A percentile compares a stretch with the other conserved stretches of the same genome.
Conservation (phyloP, 1,284 basidiomycete genomes). For the Sphaerobolus stellatus region DNA sequence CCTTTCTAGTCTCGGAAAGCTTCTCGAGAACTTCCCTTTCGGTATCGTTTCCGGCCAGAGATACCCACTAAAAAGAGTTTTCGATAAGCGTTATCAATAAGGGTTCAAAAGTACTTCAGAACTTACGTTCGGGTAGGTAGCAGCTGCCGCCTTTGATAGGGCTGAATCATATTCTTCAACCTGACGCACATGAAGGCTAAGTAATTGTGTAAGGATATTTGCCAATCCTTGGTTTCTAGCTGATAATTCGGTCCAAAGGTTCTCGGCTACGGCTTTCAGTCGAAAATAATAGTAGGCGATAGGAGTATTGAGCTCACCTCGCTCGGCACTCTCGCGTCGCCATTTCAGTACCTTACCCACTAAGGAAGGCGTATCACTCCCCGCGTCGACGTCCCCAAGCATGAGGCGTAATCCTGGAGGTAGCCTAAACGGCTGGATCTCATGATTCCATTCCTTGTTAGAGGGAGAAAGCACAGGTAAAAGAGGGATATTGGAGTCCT, state of each 20-base stretch:
- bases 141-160: background rate
- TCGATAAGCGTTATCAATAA: background rate
- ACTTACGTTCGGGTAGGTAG: background rate
- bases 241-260: slow-evolving; percentile 71
- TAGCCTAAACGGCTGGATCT: slow-evolving; percentile 68
- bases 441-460: slow-evolving; percentile 67
- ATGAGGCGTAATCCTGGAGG: slow-evolving; percentile 80
- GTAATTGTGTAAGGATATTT: slow-evolving; percentile 49
- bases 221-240: slow-evolving; percentile 45
- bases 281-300: slow-evolving; percentile 14
- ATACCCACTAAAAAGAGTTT: background rate
- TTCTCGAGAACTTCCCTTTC: slow-evolving; percentile 40
- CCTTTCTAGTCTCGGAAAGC: slow-evolving; percentile 55
- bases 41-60: background rate
- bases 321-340: slow-evolving; percentile 61
- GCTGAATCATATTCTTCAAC: background rate
- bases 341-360: slow-evolving; percentile 87
- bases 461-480: slow-evolving; percentile 56
- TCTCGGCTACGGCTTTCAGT: slow-evolving; percentile 45
- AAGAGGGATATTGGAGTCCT: slow-evolving; percentile 28
- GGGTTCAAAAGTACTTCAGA: background rate
- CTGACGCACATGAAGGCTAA: slow-evolving; percentile 37
- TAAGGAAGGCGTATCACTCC: slow-evolving; percentile 90
- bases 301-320: slow-evolving; percentile 44
- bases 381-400: slow-evolving; percentile 90